Base-by-base conservation (phyloP, 2,329 filamentous ascomycete species). In the Eutypa lata region DNA sequence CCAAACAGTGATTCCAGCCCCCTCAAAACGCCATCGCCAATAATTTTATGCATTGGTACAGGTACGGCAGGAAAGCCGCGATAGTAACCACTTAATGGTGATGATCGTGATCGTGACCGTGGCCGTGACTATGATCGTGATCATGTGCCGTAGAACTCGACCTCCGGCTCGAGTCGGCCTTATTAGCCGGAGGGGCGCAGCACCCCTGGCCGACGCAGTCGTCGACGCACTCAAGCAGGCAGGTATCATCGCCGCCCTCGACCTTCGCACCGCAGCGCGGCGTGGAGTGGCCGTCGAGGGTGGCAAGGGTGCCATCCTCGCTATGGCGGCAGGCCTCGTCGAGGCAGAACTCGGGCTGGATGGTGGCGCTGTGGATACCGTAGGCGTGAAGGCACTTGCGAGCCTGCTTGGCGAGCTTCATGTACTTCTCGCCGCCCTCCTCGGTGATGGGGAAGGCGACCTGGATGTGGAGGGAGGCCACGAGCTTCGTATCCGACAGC, bases 331-430 rank as follows among this genome's bases (percentile, higher is more conserved):
- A 78, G 49, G 71, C 68, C 40, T 73, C 65, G 58, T 83, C 82
- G 24, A 83, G 69, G 57, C 82, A 85, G 61, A 87, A 99, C 71
- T 99, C 94, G 6, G 94, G 94, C 72, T 99, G 94, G 62, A 99
- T 97, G 13, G 94, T 99, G 35, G 91, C 93, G 37, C 90, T 95
- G 75, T 99, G 94, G 59, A 99, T 97, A 52, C 94, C 93, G 63
- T 96, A 97, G 35, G 85, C 92, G 71, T 99, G 94, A 3, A 99
- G 84, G 65, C 94, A 99, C 65, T 87, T 87, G 47, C 92, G 83
- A 18, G 95, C 89, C 52, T 88, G 86, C 54, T 84, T 85, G 19
- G 93, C 91, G 38, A 99, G 81, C 58, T 87, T 82, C 93, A 99
- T 99, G 74, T 97, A 99, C 64, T 87, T 85, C 65, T 83, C 81